These are phyloP conservation scores for Phytophthora lateralis DNA, from an alignment of 352 stramenopile genomes.

Conservation along the genomic window DNA sequence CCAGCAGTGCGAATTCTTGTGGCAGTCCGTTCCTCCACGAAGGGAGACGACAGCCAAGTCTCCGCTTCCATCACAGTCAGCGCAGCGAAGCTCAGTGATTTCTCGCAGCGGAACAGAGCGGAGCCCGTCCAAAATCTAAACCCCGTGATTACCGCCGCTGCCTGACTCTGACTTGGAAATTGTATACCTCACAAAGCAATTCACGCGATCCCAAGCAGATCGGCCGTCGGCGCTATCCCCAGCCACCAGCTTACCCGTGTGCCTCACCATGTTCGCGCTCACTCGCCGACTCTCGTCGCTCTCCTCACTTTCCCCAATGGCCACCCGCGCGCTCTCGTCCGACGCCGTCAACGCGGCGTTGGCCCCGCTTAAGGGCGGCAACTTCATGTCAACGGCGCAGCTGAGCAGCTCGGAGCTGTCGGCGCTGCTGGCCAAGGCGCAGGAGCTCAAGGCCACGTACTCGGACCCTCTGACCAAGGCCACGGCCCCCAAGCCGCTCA, in stretches of 20 bases:
- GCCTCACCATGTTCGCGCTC: slow-evolving; percentile 23
- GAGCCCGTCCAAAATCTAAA: not conserved
- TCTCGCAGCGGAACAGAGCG: slow-evolving; percentile 8
- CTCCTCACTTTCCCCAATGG: slow-evolving; percentile 1
- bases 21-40: not conserved
- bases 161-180: not conserved
- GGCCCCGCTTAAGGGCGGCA: slow-evolving; percentile 60
- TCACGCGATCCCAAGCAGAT: slow-evolving; percentile 2
- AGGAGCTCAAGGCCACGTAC: slow-evolving; percentile 76
- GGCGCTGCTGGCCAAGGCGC: slow-evolving; percentile 66
- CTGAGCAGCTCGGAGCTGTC: slow-evolving; percentile 56
- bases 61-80: no score
- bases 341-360: slow-evolving; percentile 37
- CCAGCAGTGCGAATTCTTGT: not conserved
- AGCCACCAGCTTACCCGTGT: slow-evolving; percentile 1
- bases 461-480: slow-evolving; percentile 58
- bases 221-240: not conserved
- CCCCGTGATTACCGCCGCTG: not conserved
- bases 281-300: slow-evolving; percentile 30
- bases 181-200: slow-evolving; percentile 10
- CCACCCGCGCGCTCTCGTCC: slow-evolving; percentile 16
- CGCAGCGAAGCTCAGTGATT: not conserved
- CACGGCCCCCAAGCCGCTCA: slow-evolving; percentile 63
- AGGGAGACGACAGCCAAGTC: no score
- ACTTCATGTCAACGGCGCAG: slow-evolving; percentile 78